Base-by-base conservation (phyloP, 2,329 filamentous ascomycete species). In the Talaromyces pinophilus region DNA sequence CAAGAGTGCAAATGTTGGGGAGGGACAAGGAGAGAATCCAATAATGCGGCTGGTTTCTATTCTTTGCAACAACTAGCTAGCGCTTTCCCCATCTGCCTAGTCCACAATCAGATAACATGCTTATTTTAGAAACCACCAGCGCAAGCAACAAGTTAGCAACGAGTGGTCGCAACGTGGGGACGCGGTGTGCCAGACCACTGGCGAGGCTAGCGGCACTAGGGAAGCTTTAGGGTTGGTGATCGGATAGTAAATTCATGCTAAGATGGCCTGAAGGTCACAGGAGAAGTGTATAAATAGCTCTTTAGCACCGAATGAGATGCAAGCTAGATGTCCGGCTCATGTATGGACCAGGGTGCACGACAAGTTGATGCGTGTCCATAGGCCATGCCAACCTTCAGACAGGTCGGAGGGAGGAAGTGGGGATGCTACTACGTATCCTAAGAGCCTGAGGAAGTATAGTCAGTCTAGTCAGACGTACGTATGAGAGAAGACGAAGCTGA, bases 21-120 rank as follows among this genome's bases (percentile, higher is more conserved):
- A 38, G 30, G 54, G 54, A 30, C n/a, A 30, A 22, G 54, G 54
- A 40, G 64, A 69, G 66, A 30, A 55, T 28, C 63, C 59, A 52
- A 54, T 59, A 48, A 28, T 59, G 67, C 69, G 68, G 61, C 67
- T 68, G 66, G 72, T 69, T 71, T 71, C 71, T 71, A 72, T 73
- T 75, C 70, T 72, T 74, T 72, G 73, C 73, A 73, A 70, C 69
- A 71, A 40, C 59, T 38, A 44, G 42, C 50, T 48, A 60, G 63
- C 63, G 35, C 15, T 33, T 54, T 33, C 50, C 50, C 50, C 50
- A 33, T 54, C 28, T 54, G n/a, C 28, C 50, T 54, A 54, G 50
- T 11, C 50, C 28, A 33, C 40, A 42, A 60, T 33, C 40, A 28
- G 57, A 60, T 44, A 46, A 60, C 38, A 42, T 59, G 25, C 62